Base-by-base conservation (phyloP, 805 yeast species). In the Ogataea thermomethanolica region DNA sequence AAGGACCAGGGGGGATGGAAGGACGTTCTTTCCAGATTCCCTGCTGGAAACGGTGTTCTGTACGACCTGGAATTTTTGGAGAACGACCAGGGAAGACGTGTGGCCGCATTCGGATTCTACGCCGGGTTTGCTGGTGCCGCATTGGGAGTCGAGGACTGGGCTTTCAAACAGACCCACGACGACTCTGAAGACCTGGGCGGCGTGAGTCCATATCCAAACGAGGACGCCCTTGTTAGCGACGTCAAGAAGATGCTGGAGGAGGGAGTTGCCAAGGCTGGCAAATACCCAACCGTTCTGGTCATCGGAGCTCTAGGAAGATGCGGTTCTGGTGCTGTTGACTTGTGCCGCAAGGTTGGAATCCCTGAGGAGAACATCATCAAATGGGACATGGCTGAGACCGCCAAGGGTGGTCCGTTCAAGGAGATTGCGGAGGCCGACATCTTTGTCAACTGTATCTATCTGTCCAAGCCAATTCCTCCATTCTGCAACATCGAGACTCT, bases 81-180 rank as follows among this genome's bases (percentile, higher is more conserved):
- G 64, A 88, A 93, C 62, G 96, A 84, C 54, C 81, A 78, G 58
- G 98, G 98, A 25, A 85, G 99, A 73, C 85, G 99, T 69, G 99
- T 93, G 22, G 99, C 99, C 32, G 99, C 99, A 7, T 93, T 93
- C 62, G 99, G 99, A n/a, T 93, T 78, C 73, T 91, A 91, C 64
- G 99, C 99, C 32, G 99, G 99, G n/a, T 93, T 93, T 63, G 99
- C 98, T 6, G 99, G 99, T 58, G 99, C 99, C 25, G 99, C 99
- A 25, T 68, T 93, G 41, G 99, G 99, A 56, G 73, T 91, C 37
- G 78, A 78, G 63, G 95, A 89, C 65, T 93, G 98, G 96, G 84
- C 95, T 36, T 83, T 84, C 69, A 91, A 91, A 66, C 91, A 86
- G 64, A 66, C 79, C 27, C 82, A 85, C 62, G 44, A 74, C 7